Percentiles rank a stretch among this genome's conserved stretches.
These are phyloP conservation scores for Kokia cookei DNA, from an alignment of 441 rosid genomes.

Conservation along the genomic window DNA sequence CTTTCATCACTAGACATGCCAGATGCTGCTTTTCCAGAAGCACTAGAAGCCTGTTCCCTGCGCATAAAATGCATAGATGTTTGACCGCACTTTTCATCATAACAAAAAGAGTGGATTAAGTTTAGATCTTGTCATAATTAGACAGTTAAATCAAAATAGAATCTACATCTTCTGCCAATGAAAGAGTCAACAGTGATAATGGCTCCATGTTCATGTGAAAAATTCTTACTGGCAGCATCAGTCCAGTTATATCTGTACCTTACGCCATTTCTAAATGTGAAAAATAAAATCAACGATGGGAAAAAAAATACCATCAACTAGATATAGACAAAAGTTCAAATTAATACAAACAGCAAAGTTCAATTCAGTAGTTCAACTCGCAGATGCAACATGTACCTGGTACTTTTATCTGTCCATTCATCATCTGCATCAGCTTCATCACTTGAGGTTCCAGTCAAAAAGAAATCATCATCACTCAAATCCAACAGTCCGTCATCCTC, in stretches of 20 bases:
- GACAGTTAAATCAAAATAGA: background rate
- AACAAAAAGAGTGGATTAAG: background rate
- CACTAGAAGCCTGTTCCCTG: constrained; percentile 64
- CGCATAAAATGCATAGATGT: constrained; percentile 2
- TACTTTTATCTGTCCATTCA: constrained; percentile 84
- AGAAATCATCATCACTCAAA: constrained; percentile 62
- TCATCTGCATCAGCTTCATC: constrained; percentile 97
- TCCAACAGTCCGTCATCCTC: constrained; percentile 54
- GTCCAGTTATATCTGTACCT: background rate
- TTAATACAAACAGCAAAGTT: background rate
- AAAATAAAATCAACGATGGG: background rate
- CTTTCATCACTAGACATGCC: constrained; percentile 49
- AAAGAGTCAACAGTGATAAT: background rate
- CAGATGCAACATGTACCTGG: constrained; percentile 41
- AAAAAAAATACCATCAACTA: background rate
- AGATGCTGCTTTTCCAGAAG: constrained; percentile 84
- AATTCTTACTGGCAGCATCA: background rate
- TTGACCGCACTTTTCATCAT: constrained; percentile 3
- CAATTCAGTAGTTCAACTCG: background rate
- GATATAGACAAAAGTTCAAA: background rate
- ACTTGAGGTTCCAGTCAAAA: constrained; percentile 76
- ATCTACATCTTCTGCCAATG: background rate
- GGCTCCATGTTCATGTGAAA: background rate
- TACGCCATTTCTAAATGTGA: background rate
- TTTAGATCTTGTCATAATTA: background rate